Conservation (phyloP, 1,284 basidiomycete genomes). For the Xerocomus nothofagi region DNA sequence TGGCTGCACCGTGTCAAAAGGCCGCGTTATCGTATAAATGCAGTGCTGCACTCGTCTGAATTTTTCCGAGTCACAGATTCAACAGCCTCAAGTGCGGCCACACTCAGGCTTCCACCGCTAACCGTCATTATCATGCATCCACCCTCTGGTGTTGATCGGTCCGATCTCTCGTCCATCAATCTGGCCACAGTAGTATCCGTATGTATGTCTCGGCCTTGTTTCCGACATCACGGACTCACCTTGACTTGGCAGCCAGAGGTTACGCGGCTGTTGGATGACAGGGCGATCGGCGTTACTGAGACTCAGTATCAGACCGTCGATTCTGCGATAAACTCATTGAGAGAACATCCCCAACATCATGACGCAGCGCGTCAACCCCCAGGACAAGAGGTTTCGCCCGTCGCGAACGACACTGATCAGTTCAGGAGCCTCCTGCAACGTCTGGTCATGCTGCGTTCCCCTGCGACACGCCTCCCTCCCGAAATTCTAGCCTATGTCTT, state of each 20-base stretch:
- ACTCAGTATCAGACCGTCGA: neutral
- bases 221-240: neutral
- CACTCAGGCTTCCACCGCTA: neutral
- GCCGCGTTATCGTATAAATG: no score
- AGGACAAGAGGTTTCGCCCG: neutral
- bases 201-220: neutral
- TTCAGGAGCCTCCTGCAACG: neutral
- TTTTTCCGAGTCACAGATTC: no score
- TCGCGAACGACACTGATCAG: neutral
- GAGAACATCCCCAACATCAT: neutral
- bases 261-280: neutral
- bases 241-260: neutral
- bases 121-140: neutral
- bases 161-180: neutral
- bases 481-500: slow-evolving; percentile 21
- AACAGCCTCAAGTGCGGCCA: no score
- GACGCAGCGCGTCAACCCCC: neutral
- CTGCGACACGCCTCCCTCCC: slow-evolving; percentile 12
- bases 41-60: no score
- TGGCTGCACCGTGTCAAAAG: neutral
- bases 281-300: neutral
- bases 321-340: neutral
- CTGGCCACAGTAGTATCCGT: neutral
- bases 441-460: neutral
- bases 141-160: neutral